Evolutionary conservation across 768 basidiomycete genomes (phyloP).

Genomic region (Crepidotus variabilis): DNA sequence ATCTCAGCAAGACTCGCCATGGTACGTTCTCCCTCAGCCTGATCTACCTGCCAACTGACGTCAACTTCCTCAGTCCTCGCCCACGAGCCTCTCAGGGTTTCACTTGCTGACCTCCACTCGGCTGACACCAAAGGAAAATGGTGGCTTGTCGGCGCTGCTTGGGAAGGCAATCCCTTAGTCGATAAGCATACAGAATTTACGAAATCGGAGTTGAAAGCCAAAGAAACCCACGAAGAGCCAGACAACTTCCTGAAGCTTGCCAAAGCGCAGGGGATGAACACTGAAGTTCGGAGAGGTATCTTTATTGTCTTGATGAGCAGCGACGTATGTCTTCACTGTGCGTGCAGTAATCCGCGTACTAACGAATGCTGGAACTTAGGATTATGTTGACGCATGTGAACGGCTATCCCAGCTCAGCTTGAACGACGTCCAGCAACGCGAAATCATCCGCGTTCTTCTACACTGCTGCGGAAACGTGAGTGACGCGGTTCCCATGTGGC

Average conservation of each 20-base stretch:
- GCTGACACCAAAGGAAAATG: constrained; percentile 91
- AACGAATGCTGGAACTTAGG: constrained; percentile 41
- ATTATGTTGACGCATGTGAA: constrained; percentile 94
- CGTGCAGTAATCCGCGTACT: not conserved
- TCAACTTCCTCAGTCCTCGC: constrained; percentile 52
- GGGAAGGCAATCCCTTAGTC: constrained; percentile 87
- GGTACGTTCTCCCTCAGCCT: constrained; percentile 37
- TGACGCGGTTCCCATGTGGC: constrained; percentile 1
- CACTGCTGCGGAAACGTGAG: constrained; percentile 90
- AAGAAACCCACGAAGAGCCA: constrained; percentile 21
- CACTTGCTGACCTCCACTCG: constrained; percentile 78
- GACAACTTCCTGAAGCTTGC: constrained; percentile 71
- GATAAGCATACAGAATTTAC: constrained; percentile 52
- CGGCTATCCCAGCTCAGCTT: constrained; percentile 80
- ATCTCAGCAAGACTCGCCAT: constrained; percentile 73
- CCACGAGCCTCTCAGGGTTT: constrained; percentile 84
- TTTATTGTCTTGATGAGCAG: constrained; percentile 96
- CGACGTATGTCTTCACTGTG: constrained; percentile 53
- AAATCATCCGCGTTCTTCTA: constrained; percentile 87
- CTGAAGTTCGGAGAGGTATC: constrained; percentile 86
- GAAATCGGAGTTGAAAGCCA: constrained; percentile 19
- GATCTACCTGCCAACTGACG: not conserved
- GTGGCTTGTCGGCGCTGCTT: constrained; percentile 98
- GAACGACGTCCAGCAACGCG: constrained; percentile 88
- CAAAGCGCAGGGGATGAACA: constrained; percentile 96